Evolutionary conservation across 1,139 yeast genomes (phyloP).

Genomic region (Suhomyces ambrosiae): DNA sequence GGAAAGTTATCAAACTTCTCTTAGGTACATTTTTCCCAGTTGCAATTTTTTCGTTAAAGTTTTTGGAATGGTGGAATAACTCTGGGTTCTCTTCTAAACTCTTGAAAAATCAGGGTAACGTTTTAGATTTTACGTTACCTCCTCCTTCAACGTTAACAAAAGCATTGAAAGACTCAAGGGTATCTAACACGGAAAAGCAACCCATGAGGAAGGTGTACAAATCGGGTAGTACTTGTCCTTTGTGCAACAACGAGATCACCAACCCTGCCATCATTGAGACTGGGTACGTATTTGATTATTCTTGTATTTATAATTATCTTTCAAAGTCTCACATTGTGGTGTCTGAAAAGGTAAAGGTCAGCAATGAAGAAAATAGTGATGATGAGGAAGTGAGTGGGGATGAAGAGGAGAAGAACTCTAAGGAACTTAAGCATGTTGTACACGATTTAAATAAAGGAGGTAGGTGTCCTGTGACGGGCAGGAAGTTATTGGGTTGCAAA

Average conservation of each 20-base stretch:
- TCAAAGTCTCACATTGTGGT: constrained; percentile 47
- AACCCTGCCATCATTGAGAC: constrained; percentile 91
- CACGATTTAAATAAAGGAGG: constrained; percentile 55
- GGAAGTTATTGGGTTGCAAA: constrained; percentile 68
- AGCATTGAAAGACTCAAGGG: constrained; percentile 14
- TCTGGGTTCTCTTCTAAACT: constrained; percentile 72
- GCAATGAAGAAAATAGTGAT: constrained; percentile 17
- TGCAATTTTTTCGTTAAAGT: constrained; percentile 80
- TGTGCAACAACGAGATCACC: constrained; percentile 65
- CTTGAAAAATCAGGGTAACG: constrained; percentile 53
- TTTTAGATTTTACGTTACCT: constrained; percentile 55
- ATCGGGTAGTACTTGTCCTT: constrained; percentile 58
- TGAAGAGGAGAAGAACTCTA: constrained; percentile 16
- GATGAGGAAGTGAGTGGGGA: constrained; percentile 22
- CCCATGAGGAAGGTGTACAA: constrained; percentile 23
- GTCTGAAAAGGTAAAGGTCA: constrained; percentile 21
- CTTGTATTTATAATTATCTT: constrained; percentile 75
- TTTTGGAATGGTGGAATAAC: constrained; percentile 94
- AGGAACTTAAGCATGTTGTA: constrained; percentile 16
- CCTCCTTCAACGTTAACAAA: constrained; percentile 45
- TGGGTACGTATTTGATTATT: constrained; percentile 87
- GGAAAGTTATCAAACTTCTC: constrained; percentile 38
- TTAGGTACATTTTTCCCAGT: constrained; percentile 70
- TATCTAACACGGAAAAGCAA: constrained; percentile 8
- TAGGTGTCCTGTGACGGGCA: constrained; percentile 84